Percentiles rank a stretch among this genome's conserved stretches.
Conservation (phyloP, 176 grass and related monocot species). For the Echinochloa phyllopogon region DNA sequence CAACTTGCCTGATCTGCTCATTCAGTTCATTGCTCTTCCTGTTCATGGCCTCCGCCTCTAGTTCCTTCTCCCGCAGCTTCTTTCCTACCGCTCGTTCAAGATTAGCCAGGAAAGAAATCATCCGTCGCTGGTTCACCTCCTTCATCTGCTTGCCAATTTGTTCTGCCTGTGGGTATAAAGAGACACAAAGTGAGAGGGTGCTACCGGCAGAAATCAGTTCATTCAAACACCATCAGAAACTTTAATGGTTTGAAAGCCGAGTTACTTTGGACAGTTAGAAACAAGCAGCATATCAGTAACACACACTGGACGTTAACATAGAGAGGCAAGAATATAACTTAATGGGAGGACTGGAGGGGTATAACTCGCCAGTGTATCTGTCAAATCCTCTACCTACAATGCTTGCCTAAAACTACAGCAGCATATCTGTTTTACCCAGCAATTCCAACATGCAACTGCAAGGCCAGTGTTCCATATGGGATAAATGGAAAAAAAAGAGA, state of each 20-base stretch:
- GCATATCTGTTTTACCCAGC: not conserved
- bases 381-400: not conserved
- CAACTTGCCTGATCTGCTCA: slow-evolving; percentile 55
- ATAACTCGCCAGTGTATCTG: not conserved
- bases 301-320: not conserved
- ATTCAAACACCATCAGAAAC: not conserved
- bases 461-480: not conserved
- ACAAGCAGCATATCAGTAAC: not conserved
- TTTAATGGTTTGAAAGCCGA: not conserved
- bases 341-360: not conserved
- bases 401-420: not conserved
- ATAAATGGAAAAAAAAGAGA: not conserved
- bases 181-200: not conserved
- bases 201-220: not conserved
- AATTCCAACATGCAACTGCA: not conserved
- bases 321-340: not conserved
- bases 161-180: slow-evolving; percentile 36
- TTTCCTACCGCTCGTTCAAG: slow-evolving; percentile 53
- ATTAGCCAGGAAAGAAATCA: slow-evolving; percentile 42
- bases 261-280: not conserved
- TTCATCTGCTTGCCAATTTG: slow-evolving; percentile 48
- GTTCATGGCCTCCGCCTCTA: slow-evolving; percentile 55
- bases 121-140: slow-evolving; percentile 49
- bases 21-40: slow-evolving; percentile 58
- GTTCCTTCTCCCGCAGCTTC: slow-evolving; percentile 62